phyloP scores from a whole-genome alignment of 2,329 filamentous ascomycete species.

The Phoma sp. region DNA sequence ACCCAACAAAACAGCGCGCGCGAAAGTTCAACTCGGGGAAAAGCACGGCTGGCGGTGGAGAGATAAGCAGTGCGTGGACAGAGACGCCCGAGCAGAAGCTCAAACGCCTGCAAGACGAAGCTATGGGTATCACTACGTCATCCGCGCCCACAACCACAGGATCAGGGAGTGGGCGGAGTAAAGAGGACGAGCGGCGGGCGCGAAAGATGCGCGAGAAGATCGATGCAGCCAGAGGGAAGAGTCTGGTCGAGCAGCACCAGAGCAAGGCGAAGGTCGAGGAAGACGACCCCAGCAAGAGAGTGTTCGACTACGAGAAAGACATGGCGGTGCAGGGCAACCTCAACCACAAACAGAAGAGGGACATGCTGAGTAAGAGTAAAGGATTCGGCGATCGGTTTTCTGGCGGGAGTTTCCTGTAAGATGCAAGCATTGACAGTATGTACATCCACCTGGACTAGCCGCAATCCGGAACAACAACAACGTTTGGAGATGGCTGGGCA shows the following conservation, averaged over 20 bases:
- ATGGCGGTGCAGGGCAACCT: conserved; percentile 80
- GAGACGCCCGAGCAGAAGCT: conserved; percentile 91
- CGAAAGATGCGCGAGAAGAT: conserved; percentile 64
- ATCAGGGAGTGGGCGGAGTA: conserved; percentile 41
- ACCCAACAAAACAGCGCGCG: conserved; percentile 82
- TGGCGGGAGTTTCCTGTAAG: conserved; percentile 68
- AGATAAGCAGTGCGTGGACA: conserved; percentile 75
- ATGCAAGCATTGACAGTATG: neutral
- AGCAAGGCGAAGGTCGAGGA: conserved; percentile 68
- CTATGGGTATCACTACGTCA: conserved; percentile 71
- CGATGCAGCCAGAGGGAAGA: conserved; percentile 52
- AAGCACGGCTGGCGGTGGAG: conserved; percentile 57
- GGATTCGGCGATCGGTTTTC: conserved; percentile 84
- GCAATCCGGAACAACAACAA: too few relatives aligned
- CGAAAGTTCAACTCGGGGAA: conserved; percentile 82
- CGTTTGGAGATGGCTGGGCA: too few relatives aligned
- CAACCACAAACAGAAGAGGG: conserved; percentile 73
- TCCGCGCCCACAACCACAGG: conserved; percentile 31
- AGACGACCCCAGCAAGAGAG: conserved; percentile 88
- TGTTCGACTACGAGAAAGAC: conserved; percentile 92
- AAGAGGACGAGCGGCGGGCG: conserved; percentile 54
- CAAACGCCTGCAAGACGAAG: conserved; percentile 78
- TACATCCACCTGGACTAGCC: too few relatives aligned
- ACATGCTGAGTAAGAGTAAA: conserved; percentile 78
- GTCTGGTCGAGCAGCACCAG: conserved; percentile 56